Evolutionary conservation across 1,284 basidiomycete genomes (phyloP).

Genomic region (Athelia psychrophila): DNA sequence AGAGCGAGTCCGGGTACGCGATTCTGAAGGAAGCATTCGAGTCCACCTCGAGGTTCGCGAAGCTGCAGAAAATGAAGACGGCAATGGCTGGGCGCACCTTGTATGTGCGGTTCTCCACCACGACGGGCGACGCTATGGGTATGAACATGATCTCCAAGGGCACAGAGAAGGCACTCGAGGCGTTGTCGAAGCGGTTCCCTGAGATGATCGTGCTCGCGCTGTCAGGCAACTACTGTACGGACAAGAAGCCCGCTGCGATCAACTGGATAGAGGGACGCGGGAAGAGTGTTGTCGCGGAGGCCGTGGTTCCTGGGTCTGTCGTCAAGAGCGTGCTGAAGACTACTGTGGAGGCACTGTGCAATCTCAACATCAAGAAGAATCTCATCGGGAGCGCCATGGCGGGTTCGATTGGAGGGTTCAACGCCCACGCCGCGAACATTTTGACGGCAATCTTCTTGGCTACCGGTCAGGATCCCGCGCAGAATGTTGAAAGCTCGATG

Average conservation of each 20-base stretch:
- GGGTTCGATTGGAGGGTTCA: slow-evolving; percentile 95
- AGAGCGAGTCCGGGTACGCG: slow-evolving; percentile 77
- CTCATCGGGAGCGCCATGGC: slow-evolving; percentile 98
- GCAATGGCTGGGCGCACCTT: slow-evolving; percentile 90
- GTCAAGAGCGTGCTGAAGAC: slow-evolving; percentile 96
- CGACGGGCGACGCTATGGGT: slow-evolving; percentile 98
- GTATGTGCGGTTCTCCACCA: slow-evolving; percentile 94
- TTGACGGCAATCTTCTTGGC: slow-evolving; percentile 95
- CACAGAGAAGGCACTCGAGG: slow-evolving; percentile 90
- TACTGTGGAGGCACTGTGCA: slow-evolving; percentile 87
- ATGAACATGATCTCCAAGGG: slow-evolving; percentile 99
- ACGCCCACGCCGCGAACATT: slow-evolving; percentile 98
- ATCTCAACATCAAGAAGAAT: slow-evolving; percentile 98
- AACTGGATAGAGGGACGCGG: slow-evolving; percentile 99
- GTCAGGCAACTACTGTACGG: slow-evolving; percentile 98
- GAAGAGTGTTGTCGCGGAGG: slow-evolving; percentile 97
- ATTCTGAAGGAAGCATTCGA: slow-evolving; percentile 89
- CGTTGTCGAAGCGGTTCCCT: slow-evolving; percentile 82
- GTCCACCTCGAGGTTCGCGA: slow-evolving; percentile 89
- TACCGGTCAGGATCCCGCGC: slow-evolving; percentile 97
- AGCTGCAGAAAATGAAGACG: slow-evolving; percentile 79
- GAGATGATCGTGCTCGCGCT: slow-evolving; percentile 93
- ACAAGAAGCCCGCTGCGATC: slow-evolving; percentile 99
- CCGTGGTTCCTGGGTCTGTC: slow-evolving; percentile 85
- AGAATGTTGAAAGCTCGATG: slow-evolving; percentile 98